phyloP scores from a whole-genome alignment of 2,329 filamentous ascomycete genomes.

The Aspergillus tamarii region DNA sequence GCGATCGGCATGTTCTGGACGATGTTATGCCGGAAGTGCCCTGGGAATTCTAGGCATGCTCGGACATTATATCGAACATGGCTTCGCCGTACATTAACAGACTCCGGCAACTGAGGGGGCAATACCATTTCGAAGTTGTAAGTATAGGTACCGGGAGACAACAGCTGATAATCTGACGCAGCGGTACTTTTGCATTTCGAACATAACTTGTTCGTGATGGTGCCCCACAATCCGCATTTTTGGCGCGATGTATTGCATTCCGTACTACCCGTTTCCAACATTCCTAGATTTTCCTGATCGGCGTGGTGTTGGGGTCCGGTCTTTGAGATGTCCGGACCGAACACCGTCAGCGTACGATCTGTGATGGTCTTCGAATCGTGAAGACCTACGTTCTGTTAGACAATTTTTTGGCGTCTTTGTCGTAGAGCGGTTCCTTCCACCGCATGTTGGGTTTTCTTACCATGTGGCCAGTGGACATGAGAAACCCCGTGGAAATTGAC shows the following conservation, averaged over 20 bases:
- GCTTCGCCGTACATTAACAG: constrained; percentile 15
- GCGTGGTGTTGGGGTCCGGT: not conserved
- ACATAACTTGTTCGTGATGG: constrained; percentile 5
- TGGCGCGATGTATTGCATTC: constrained; percentile 1
- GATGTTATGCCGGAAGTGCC: constrained; percentile 9
- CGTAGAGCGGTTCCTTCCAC: not conserved
- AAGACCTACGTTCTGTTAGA: constrained; percentile 11
- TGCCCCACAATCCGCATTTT: constrained; percentile 10
- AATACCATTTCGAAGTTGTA: constrained; percentile 22
- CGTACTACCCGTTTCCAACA: not conserved
- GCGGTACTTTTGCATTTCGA: not conserved
- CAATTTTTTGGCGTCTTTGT: not conserved
- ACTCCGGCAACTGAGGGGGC: constrained; percentile 17
- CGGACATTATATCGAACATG: constrained; percentile 17
- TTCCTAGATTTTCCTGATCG: not conserved
- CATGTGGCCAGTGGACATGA: constrained; percentile 18
- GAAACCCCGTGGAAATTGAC: constrained; percentile 17
- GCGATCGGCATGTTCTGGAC: constrained; percentile 9
- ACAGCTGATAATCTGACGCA: not conserved
- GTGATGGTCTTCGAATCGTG: constrained; percentile 13
- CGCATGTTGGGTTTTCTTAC: constrained; percentile 6
- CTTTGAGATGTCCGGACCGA: constrained; percentile 6
- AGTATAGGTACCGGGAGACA: constrained; percentile 15
- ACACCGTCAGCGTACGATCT: constrained; percentile 12
- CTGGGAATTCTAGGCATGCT: constrained; percentile 13